Evolutionary conservation across 768 basidiomycete genomes (phyloP).

Genomic region (Daedalea quercina): DNA sequence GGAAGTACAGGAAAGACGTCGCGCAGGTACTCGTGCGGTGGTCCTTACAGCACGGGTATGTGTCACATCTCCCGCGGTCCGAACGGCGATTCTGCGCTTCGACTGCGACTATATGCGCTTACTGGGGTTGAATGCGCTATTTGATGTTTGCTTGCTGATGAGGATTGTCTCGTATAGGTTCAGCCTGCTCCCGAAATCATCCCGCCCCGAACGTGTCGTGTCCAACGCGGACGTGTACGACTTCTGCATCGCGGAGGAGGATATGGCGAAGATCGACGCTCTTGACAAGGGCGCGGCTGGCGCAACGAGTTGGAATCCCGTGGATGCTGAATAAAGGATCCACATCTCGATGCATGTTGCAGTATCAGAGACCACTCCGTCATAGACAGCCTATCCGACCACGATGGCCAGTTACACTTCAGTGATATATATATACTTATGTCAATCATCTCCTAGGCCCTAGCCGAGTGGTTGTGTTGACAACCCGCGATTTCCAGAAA

Average conservation of each 20-base stretch:
- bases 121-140: not conserved
- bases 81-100: not conserved
- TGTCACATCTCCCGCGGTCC: conserved; percentile 3
- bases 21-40: conserved; percentile 88
- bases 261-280: conserved; percentile 37
- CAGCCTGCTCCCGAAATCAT: conserved; percentile 45
- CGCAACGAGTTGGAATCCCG: conserved; percentile 43
- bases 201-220: conserved; percentile 33
- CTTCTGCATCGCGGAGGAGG: conserved; percentile 36
- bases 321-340: conserved; percentile 22
- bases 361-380: too few species aligned
- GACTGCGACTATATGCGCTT: not conserved
- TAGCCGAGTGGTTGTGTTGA: too few species aligned
- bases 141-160: too few species aligned
- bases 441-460: too few species aligned
- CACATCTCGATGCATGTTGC: too few species aligned
- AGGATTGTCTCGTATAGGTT: conserved; percentile 25
- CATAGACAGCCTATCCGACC: too few species aligned
- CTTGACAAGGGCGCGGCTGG: conserved; percentile 41
- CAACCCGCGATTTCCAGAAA: too few species aligned
- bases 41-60: conserved; percentile 80
- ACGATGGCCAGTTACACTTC: too few species aligned
- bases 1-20: conserved; percentile 46
- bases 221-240: conserved; percentile 41
- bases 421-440: too few species aligned